These are phyloP conservation scores for Nelumbo lutea DNA, from an alignment of 164 flowering plant species.

Conservation along the genomic window DNA sequence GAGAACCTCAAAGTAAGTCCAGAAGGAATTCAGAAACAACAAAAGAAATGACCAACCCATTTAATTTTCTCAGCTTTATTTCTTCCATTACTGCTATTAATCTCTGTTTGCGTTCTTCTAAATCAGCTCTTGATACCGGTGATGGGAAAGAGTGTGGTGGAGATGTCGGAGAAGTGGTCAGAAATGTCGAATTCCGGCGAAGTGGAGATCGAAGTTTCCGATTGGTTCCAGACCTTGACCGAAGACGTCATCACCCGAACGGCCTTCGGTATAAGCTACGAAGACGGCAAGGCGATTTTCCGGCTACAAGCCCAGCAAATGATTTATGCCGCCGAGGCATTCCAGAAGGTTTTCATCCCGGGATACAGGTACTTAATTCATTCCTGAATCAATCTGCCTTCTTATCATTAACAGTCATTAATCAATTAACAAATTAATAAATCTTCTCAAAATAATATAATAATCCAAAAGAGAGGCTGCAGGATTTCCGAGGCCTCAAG, in stretches of 20 bases:
- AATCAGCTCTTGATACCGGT: slow-evolving; percentile 70
- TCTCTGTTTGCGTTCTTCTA: too few relatives aligned
- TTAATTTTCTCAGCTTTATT: too few relatives aligned
- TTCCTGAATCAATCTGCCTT: background rate
- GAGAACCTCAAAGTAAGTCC: slow-evolving; percentile 87
- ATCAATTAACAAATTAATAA: too few relatives aligned
- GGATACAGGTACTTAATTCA: slow-evolving; percentile 18
- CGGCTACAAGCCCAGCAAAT: slow-evolving; percentile 18
- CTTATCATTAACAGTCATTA: too few relatives aligned
- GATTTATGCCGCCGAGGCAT: slow-evolving; percentile 18
- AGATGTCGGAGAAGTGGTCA: slow-evolving; percentile 69
- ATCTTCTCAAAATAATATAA: too few relatives aligned
- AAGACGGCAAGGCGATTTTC: slow-evolving; percentile 19
- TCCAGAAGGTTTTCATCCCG: slow-evolving; percentile 20
- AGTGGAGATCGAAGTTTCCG: slow-evolving; percentile 78
- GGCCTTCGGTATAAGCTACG: slow-evolving; percentile 19
- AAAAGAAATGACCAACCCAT: too few relatives aligned
- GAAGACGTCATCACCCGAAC: slow-evolving; percentile 20
- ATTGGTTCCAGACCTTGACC: slow-evolving; percentile 54
- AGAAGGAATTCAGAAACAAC: too few relatives aligned
- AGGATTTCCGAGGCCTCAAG: too few relatives aligned
- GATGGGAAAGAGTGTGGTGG: slow-evolving; percentile 58
- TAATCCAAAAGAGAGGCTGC: too few relatives aligned
- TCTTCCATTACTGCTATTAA: too few relatives aligned
- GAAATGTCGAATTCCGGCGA: slow-evolving; percentile 43